Base-by-base conservation (phyloP, 495 filamentous ascomycete genomes). In the Massariosphaeria phaeospora region DNA sequence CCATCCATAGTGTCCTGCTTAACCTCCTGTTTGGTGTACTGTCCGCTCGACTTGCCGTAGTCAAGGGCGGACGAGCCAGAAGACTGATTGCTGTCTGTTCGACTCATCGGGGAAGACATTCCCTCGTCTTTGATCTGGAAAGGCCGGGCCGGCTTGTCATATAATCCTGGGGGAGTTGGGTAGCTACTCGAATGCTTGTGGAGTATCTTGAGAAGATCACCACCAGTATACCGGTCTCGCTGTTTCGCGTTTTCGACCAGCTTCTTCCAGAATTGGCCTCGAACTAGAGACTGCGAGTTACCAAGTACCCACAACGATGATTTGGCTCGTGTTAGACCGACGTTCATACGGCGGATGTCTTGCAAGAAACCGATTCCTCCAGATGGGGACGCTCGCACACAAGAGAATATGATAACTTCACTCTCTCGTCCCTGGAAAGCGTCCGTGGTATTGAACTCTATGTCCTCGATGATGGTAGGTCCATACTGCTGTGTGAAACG, bases 301-400 rank as follows among this genome's bases (percentile, higher is more conserved):
- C 93, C 93, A 13, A 98, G 77, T 54, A 98, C 89, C 84, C 89
- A 98, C 23, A 98, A 76, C 2, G 90, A 96, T 12, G 86, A 94
- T 65, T 95, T 96, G 10, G 93, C 94, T 75, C 93, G 82, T 7
- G 93, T 98, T 36, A 98, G 74, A 73, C 93, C 93, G 65, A 98
- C 93, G 72, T 98, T 98, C 93, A 98, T 98, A 80, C 93, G 93
- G 45, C 93, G 83, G 65, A 98, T 95, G 72, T 98, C 93, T 38
- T 85, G 83, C 77, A 98, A 83, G 80, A 98, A 98, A 76, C 93
- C 93, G 65, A 98, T 95, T 62, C 94, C 89, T 25, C 89, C 89
- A 25, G 82, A 86, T 10, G 81, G 74, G 13, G 87, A 91, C 27
- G 93, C 90, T 70, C 93, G 82, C 27, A 98, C 93, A 68, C 93